phyloP scores from a whole-genome alignment of 345 rosid genomes.

The Linum lewisii region DNA sequence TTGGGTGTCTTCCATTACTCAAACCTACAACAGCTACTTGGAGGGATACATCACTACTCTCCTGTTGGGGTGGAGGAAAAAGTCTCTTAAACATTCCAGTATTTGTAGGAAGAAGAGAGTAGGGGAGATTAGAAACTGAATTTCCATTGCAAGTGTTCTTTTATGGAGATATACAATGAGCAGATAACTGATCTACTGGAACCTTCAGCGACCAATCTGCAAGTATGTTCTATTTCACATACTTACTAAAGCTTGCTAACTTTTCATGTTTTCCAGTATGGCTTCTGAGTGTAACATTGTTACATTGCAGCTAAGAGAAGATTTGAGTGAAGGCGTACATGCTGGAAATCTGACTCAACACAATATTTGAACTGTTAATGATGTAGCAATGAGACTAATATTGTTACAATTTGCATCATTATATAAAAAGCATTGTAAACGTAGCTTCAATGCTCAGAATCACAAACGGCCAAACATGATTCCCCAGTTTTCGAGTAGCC shows the following conservation, averaged over 20 bases:
- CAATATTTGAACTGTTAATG: constrained; percentile 53
- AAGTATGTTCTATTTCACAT: constrained; percentile 34
- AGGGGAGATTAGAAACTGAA: constrained; percentile 63
- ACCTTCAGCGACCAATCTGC: constrained; percentile 78
- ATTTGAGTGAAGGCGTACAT: constrained; percentile 68
- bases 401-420: no score
- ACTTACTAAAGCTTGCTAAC: constrained; percentile 3
- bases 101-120: constrained; percentile 65
- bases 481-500: no score
- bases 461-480: no score
- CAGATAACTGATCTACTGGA: constrained; percentile 89
- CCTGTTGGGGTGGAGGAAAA: background rate
- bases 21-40: no score
- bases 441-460: no score
- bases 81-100: constrained; percentile 4
- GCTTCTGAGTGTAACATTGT: constrained; percentile 22
- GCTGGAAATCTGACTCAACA: constrained; percentile 79
- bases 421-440: no score
- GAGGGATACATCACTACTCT: no score
- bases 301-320: constrained; percentile 82
- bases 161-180: constrained; percentile 90
- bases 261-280: constrained; percentile 3
- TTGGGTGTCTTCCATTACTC: no score
- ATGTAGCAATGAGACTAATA: no score
- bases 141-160: constrained; percentile 86